Evolutionary conservation across 177 flowering plant species (phyloP).

Genomic region (Vitis hybrid): DNA sequence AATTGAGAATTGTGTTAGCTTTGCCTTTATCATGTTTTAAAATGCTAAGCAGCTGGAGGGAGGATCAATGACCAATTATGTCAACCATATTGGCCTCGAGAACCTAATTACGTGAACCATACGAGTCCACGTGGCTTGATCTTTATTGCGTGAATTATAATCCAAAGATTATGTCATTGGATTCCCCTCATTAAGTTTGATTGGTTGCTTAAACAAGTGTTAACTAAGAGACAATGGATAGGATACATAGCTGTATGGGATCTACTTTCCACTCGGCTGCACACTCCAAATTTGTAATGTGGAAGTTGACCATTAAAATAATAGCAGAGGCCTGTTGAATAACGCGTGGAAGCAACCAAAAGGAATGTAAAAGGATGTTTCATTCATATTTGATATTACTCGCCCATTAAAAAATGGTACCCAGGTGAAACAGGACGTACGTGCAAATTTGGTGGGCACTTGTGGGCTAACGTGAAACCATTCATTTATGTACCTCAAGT

Average conservation of each 20-base stretch:
- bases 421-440: too few species aligned
- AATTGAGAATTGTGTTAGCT: constrained; percentile 21
- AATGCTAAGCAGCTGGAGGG: constrained; percentile 28
- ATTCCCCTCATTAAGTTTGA: constrained; percentile 5
- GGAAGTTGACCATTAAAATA: background rate
- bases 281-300: too few species aligned
- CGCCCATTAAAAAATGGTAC: too few species aligned
- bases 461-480: too few species aligned
- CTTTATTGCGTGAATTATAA: constrained; percentile 1
- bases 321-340: background rate
- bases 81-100: background rate
- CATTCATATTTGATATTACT: too few species aligned
- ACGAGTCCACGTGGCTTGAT: constrained; percentile 6
- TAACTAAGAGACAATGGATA: background rate
- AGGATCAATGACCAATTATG: constrained; percentile 5
- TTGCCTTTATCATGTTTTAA: background rate
- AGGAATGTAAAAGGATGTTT: background rate
- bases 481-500: too few species aligned
- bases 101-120: constrained; percentile 10
- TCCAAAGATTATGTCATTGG: constrained; percentile 12
- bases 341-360: background rate
- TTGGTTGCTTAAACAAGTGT: constrained; percentile 13
- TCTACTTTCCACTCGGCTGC: background rate
- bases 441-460: too few species aligned
- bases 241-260: background rate